Evolutionary conservation across 176 grass and related monocot genomes (phyloP).

Genomic region (Zea luxurians): DNA sequence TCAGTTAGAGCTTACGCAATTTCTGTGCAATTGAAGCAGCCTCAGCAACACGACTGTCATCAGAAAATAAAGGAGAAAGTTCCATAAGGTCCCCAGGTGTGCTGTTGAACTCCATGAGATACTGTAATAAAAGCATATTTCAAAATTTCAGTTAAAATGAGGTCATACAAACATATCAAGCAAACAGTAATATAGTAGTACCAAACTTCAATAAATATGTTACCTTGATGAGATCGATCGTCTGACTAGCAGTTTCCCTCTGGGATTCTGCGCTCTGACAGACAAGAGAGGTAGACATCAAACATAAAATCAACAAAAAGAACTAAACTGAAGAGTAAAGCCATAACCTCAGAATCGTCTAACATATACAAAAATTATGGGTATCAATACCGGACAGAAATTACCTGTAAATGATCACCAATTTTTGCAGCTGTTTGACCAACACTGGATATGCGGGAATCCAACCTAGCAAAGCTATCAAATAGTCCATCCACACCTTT

Average conservation of each 20-base stretch:
- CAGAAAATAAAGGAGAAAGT: constrained; percentile 97
- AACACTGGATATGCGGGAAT: constrained; percentile 96
- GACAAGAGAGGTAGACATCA: constrained; percentile 28
- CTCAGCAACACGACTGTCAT: constrained; percentile 92
- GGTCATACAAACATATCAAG: constrained; percentile 11
- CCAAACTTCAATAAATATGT: constrained; percentile 28
- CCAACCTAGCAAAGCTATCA: constrained; percentile 94
- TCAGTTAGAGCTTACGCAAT: constrained; percentile 65
- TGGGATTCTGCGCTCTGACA: constrained; percentile 96
- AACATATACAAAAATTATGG: constrained; percentile 25
- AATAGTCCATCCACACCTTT: constrained; percentile 98
- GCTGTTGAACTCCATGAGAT: constrained; percentile 99
- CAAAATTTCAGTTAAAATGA: background rate
- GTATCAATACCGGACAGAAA: constrained; percentile 25
- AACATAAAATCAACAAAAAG: constrained; percentile 18
- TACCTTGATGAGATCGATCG: constrained; percentile 98
- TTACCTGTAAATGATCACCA: constrained; percentile 98
- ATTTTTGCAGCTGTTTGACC: constrained; percentile 99
- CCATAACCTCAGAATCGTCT: constrained; percentile 19
- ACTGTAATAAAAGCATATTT: constrained; percentile 54
- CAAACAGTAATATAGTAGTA: constrained; percentile 21
- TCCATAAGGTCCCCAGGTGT: constrained; percentile 99
- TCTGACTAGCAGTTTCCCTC: constrained; percentile 98
- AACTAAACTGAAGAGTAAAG: constrained; percentile 29
- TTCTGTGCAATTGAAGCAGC: constrained; percentile 99